Evolutionary conservation across 2,329 filamentous ascomycete species (phyloP).

Genomic region (Alternaria panax): DNA sequence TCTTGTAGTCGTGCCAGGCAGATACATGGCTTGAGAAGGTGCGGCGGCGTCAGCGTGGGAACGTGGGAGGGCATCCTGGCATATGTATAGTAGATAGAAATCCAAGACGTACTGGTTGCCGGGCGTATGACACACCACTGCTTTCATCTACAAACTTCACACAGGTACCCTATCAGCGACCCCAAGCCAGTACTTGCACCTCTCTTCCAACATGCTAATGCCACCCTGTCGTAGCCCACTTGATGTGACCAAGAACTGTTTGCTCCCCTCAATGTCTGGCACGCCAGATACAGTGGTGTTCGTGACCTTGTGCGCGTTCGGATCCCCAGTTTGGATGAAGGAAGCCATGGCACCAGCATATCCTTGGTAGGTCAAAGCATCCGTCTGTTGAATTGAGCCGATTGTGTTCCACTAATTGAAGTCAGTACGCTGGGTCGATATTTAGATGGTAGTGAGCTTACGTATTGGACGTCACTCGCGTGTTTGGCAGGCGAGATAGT

Average conservation of each 20-base stretch:
- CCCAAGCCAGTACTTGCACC: constrained; percentile 64
- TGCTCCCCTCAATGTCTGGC: constrained; percentile 52
- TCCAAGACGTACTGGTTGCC: not conserved
- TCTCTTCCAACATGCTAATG: constrained; percentile 51
- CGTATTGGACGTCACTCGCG: constrained; percentile 60
- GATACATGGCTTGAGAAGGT: not conserved
- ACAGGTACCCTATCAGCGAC: constrained; percentile 58
- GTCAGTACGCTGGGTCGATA: constrained; percentile 7
- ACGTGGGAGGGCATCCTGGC: not conserved
- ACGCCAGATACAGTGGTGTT: constrained; percentile 54
- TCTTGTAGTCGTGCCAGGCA: not conserved
- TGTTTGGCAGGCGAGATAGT: constrained; percentile 66
- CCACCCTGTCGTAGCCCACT: constrained; percentile 54
- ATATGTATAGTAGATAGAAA: not conserved
- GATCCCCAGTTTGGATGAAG: constrained; percentile 67
- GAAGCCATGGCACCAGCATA: constrained; percentile 67
- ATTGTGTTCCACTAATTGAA: constrained; percentile 61
- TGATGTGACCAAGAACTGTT: constrained; percentile 62
- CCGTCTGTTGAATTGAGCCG: constrained; percentile 60
- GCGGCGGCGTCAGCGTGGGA: not conserved
- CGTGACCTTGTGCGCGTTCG: constrained; percentile 65
- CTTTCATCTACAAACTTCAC: not conserved
- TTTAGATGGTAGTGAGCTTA: constrained; percentile 52
- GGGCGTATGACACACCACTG: not conserved
- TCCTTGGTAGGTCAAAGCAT: constrained; percentile 63